Evolutionary conservation across 768 basidiomycete genomes (phyloP).

Genomic region (Daedalea quercina): DNA sequence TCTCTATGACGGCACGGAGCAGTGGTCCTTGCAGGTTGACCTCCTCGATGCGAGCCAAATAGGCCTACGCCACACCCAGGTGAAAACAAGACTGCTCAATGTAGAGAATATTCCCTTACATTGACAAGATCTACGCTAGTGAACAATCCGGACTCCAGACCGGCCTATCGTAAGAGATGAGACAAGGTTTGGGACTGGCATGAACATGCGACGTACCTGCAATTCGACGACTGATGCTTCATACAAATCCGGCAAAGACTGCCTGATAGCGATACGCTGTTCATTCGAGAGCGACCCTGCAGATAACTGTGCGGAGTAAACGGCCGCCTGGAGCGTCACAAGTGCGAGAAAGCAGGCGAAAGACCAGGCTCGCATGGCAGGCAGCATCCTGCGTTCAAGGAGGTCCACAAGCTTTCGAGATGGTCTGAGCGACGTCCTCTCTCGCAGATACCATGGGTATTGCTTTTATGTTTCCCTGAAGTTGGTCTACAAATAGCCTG

Average conservation of each 20-base stretch:
- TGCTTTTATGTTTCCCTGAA: neutral
- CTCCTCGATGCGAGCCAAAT: conserved; percentile 58
- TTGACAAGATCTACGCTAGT: conserved; percentile 58
- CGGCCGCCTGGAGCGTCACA: neutral
- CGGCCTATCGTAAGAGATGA: conserved; percentile 26
- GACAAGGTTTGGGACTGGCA: neutral
- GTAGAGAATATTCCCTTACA: conserved; percentile 24
- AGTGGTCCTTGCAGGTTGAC: conserved; percentile 53
- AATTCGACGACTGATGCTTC: conserved; percentile 52
- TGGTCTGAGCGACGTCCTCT: neutral
- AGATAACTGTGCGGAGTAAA: neutral
- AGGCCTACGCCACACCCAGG: conserved; percentile 38
- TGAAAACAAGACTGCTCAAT: neutral
- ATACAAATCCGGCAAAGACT: conserved; percentile 44
- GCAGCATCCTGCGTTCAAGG: neutral
- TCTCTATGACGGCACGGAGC: conserved; percentile 53
- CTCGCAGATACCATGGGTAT: neutral
- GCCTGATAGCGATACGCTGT: neutral
- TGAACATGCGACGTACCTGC: conserved; percentile 6
- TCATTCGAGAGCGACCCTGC: neutral
- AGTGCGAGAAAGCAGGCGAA: neutral
- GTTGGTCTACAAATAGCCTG: neutral
- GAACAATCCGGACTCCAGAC: conserved; percentile 44
- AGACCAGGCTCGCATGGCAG: neutral
- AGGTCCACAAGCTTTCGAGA: neutral